Base-by-base conservation (phyloP, 306 rosid genomes). In the Rosa persica region DNA sequence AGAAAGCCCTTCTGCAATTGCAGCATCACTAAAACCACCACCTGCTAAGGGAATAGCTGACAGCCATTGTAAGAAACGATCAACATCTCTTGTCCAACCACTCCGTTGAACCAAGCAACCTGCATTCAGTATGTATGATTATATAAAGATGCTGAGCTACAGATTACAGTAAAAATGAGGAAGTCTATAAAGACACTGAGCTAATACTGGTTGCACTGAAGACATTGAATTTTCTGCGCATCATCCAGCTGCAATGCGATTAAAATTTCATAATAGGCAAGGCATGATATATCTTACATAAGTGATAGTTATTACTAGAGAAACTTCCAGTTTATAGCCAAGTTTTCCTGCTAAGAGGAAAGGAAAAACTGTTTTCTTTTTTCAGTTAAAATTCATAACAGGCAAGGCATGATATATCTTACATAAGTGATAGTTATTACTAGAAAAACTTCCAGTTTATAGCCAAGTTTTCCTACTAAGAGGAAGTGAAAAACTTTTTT, bases 1-100 rank as follows among this genome's bases (percentile, higher is more conserved):
- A 79, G 98, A 84, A 70, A 95, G 97, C 83, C 99, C 99, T 89
- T 95, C 99, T n/a, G 96, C 98, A 78, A 93, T 89, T 76, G 99
- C 99, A 72, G 88, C 96, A 58, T 95, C 98, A 87, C 82, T 78
- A 83, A 95, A 93, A 73, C 99, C 99, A 73, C 98, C 99, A 13
- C 99, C 97, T 76, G 84, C 78, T 82, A 95, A 90, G 74, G 98
- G 92, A 79, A 95, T 71, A 40, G 91, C 82, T 71, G 92, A 87
- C 75, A 95, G 89, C 99, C 99, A 91, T 34, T 43, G 80, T 38
- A 83, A 81, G 87, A 93, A 95, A 79, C 58, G 84, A 79, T 95
- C 96, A 4, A 90, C 82, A 80, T 93, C 98, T 86, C 87, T 89
- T 51, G 96, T 95, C 98, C 98, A 95, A 76, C 99, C 98, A 81